A percentile compares a stretch with the other conserved stretches of the same genome.
Evolutionary conservation across 1,284 basidiomycete genomes (phyloP).

Genomic region (Garcileccinum viscosum): DNA sequence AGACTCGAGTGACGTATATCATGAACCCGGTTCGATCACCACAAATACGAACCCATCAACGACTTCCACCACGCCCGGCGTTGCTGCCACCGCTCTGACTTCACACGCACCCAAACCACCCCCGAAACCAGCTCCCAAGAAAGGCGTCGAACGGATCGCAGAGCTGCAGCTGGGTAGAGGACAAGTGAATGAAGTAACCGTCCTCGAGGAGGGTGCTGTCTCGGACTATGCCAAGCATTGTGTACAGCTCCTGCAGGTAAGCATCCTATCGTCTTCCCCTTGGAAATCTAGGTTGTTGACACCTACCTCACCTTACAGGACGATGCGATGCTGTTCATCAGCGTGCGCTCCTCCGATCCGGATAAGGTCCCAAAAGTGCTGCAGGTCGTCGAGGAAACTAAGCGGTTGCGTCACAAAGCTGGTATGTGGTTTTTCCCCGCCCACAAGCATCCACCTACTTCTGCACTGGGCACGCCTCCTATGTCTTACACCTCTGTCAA

Average conservation of each 20-base stretch:
- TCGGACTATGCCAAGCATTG: slow-evolving; percentile 76
- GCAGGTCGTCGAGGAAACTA: slow-evolving; percentile 79
- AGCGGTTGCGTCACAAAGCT: slow-evolving; percentile 73
- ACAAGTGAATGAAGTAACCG: slow-evolving; percentile 75
- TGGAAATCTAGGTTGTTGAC: neutral
- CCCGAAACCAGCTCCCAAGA: slow-evolving; percentile 66
- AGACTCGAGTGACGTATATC: slow-evolving; percentile 69
- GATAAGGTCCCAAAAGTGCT: slow-evolving; percentile 78
- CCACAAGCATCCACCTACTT: neutral
- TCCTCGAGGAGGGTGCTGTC: slow-evolving; percentile 68
- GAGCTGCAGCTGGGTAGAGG: slow-evolving; percentile 69
- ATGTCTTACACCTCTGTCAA: neutral
- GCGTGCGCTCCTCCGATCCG: slow-evolving; percentile 68
- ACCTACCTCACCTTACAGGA: slow-evolving; percentile 50
- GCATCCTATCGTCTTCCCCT: neutral
- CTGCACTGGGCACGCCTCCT: neutral
- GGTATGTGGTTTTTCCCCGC: slow-evolving; percentile 44
- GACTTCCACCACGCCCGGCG: slow-evolving; percentile 6
- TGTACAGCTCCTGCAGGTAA: slow-evolving; percentile 64
- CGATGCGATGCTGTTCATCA: slow-evolving; percentile 80
- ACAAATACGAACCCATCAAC: slow-evolving; percentile 16
- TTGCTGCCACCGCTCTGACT: neutral
- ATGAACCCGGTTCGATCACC: slow-evolving; percentile 32
- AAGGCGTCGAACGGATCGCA: slow-evolving; percentile 67
- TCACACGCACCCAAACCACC: slow-evolving; percentile 51